These are phyloP conservation scores for Glycine tomentella DNA, from an alignment of 306 rosid genomes.

Conservation along the genomic window DNA sequence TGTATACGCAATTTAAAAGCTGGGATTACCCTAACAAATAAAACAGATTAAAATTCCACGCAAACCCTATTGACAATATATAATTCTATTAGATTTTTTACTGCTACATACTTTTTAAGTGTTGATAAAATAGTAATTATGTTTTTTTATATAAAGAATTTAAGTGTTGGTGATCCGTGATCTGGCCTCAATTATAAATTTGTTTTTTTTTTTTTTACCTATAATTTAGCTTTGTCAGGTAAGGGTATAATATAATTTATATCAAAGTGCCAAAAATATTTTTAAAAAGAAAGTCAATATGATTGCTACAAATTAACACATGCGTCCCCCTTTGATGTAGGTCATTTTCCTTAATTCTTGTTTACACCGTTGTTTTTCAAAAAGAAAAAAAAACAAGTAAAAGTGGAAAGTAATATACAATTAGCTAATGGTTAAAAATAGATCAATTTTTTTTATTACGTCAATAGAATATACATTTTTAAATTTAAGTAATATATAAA, in stretches of 20 bases:
- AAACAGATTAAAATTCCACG: background rate
- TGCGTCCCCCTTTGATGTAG: background rate
- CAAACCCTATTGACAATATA: background rate
- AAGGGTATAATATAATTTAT: background rate
- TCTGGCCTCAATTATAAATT: background rate
- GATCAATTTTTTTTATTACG: too few species aligned
- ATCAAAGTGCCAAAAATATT: background rate
- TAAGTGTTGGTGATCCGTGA: constrained; percentile 11
- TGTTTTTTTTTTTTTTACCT: background rate
- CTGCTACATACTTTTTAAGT: too few species aligned
- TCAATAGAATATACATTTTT: too few species aligned
- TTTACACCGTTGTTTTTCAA: background rate
- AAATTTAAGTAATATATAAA: too few species aligned
- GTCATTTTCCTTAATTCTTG: background rate
- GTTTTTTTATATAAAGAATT: background rate
- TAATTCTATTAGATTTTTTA: background rate
- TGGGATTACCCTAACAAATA: background rate
- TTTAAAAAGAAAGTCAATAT: constrained; percentile 16
- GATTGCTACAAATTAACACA: constrained; percentile 10
- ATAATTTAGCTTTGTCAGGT: constrained; percentile 15
- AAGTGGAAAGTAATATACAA: background rate
- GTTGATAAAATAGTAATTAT: too few species aligned
- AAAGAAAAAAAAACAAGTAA: background rate
- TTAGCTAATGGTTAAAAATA: too few species aligned
- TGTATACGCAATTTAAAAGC: background rate